Conservation (phyloP, 139 green algal genomes). For the Chlamydomonas sp. region DNA sequence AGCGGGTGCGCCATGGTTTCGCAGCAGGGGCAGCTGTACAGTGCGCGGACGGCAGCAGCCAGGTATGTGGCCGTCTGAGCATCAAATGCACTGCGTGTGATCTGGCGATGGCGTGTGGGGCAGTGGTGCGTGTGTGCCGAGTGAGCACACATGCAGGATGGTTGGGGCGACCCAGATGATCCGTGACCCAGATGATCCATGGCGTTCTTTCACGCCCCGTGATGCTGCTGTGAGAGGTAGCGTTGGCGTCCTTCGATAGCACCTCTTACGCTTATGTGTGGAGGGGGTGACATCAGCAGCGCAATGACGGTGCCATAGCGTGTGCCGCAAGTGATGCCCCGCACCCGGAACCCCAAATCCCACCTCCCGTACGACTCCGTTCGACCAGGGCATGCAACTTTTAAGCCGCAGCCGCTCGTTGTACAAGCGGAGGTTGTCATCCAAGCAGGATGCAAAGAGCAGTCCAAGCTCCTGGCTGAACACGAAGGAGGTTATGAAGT, state of each 20-base stretch:
- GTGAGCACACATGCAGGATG: no score
- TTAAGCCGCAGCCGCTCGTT: constrained; percentile 50
- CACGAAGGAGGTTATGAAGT: constrained; percentile 41
- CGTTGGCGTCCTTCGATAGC: no score
- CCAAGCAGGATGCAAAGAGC: constrained; percentile 51
- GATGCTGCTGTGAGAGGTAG: no score
- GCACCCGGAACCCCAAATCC: background rate
- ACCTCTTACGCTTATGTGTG: background rate
- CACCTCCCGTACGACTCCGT: constrained; percentile 50
- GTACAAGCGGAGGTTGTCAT: constrained; percentile 51
- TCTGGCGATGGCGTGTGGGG: no score
- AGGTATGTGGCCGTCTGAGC: no score
- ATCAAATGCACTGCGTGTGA: no score
- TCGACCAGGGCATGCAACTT: constrained; percentile 57
- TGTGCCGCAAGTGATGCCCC: background rate
- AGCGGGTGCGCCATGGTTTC: background rate
- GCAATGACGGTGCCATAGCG: background rate
- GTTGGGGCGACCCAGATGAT: no score
- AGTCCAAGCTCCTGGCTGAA: constrained; percentile 39
- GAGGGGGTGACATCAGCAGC: background rate
- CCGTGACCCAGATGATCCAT: no score
- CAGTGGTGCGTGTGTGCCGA: no score
- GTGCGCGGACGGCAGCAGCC: no score
- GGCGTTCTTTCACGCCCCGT: no score
- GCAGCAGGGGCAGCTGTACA: no score